Evolutionary conservation across 2,329 filamentous ascomycete genomes (phyloP), one percentile per base, ranked within the genome.

Genomic region (Diaporthe velutina): DNA sequence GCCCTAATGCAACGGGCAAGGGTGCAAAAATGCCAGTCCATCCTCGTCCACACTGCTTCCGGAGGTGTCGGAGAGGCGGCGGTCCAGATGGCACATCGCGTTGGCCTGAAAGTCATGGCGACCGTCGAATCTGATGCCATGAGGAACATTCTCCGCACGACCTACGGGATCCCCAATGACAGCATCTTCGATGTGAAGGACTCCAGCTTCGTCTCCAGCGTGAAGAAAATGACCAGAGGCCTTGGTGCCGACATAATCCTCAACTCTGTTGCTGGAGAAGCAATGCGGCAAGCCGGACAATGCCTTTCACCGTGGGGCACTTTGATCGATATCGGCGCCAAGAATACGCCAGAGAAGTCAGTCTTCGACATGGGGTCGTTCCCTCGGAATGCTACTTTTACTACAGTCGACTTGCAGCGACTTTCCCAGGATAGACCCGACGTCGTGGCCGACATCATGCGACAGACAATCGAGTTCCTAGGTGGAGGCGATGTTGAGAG

Each of bases 61-160:
- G 84, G 85, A 67, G 80, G 82, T 1, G 80, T 85, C 48, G 86
- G 87, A 0, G 80, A 85, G 25, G 84, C 52, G 33, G 52, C 52
- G 25, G 13, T 55, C 28, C 52, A 82, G 9, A 74, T 88, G 6
- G 52, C 52, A 28, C 25, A 55, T 1, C 22, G 30, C 22, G 7
- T 66, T 2, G 58, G 58, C 12, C 74, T 78, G 4, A 70, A 80
- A 33, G 77, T 85, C 2, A 83, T 80, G 50, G 78, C 77, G 4
- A 84, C 83, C 0, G 82, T 82, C 33, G 78, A 79, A 9, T 79
- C 77, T 8, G 28, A 55, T 30, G 77, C 76, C 15, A 82, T 82
- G 74, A 77, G 77, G 9, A 25, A 81, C 5, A 78, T 85, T 17
- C 73, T 86, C 1, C 70, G 66, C 2, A 61, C 77, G 0, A 74